Evolutionary conservation across 2,329 filamentous ascomycete genomes (phyloP).

Genomic region (Didymella exigua): DNA sequence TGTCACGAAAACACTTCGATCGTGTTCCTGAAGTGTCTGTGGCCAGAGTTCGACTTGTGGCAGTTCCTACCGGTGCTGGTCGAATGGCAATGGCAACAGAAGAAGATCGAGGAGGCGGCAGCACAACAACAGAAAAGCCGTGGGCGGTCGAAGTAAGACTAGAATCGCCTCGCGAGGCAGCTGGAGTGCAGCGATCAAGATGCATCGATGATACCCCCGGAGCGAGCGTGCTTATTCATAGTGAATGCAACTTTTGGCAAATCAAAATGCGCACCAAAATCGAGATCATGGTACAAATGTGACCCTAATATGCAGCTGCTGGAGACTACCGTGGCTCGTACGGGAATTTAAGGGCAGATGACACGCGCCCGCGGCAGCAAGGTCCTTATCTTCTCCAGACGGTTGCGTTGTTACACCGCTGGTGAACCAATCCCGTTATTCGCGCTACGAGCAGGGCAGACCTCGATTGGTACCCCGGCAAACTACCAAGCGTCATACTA

Average conservation of each 20-base stretch:
- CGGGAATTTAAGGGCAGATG: conserved; percentile 1
- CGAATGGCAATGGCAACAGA: conserved; percentile 77
- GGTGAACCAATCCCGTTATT: conserved; percentile 9
- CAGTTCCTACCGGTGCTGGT: conserved; percentile 89
- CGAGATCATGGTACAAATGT: neutral
- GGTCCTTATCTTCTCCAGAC: conserved; percentile 11
- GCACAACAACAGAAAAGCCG: conserved; percentile 43
- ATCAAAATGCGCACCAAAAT: conserved; percentile 16
- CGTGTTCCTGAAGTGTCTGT: conserved; percentile 88
- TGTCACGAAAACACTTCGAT: conserved; percentile 91
- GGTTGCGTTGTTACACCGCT: conserved; percentile 6
- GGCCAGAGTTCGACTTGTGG: conserved; percentile 96
- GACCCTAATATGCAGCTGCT: neutral
- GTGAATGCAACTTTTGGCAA: conserved; percentile 20
- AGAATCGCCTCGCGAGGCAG: conserved; percentile 1
- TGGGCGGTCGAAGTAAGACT: conserved; percentile 36
- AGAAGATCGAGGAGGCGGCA: conserved; percentile 49
- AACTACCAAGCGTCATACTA: conserved; percentile 15
- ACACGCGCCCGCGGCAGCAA: conserved; percentile 4
- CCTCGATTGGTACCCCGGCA: conserved; percentile 13
- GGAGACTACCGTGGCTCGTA: conserved; percentile 5
- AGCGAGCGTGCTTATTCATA: conserved; percentile 29
- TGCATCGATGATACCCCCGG: conserved; percentile 35
- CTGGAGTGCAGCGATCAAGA: conserved; percentile 11
- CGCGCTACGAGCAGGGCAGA: conserved; percentile 2